A percentile compares a stretch with the other conserved stretches of the same genome.
These are phyloP conservation scores for Pseudisothecium myosuroides DNA, from an alignment of 225 moss, liverwort and hornwort genomes.

Conservation along the genomic window DNA sequence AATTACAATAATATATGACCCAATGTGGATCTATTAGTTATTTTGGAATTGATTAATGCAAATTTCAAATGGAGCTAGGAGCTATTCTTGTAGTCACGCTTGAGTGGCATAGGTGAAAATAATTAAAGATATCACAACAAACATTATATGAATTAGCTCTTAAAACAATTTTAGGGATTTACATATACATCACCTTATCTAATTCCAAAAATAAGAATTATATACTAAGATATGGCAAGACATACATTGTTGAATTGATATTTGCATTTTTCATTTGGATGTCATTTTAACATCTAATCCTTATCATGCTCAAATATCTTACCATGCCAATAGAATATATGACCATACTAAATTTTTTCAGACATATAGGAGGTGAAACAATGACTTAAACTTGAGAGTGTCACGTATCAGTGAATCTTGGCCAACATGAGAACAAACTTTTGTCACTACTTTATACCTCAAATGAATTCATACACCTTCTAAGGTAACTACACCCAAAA, in stretches of 20 bases:
- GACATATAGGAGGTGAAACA: neutral
- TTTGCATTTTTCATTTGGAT: no score
- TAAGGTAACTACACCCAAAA: neutral
- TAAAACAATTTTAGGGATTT: neutral
- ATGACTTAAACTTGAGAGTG: neutral
- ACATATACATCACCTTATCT: accelerated
- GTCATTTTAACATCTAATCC: accelerated
- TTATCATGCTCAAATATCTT: neutral
- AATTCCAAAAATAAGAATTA: neutral
- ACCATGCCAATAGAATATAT: neutral
- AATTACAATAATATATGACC: neutral
- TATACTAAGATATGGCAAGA: neutral
- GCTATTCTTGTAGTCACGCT: accelerated
- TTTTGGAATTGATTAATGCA: neutral
- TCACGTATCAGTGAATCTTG: neutral
- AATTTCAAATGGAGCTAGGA: neutral
- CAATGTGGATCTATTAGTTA: no score
- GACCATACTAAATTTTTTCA: accelerated
- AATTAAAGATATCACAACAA: neutral
- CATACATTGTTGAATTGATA: neutral
- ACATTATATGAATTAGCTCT: neutral
- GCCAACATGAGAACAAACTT: accelerated
- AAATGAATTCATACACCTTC: neutral
- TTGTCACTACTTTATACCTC: no score
- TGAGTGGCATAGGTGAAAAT: neutral